Percentiles rank a stretch among this genome's conserved stretches.
Conservation (phyloP, 2,329 filamentous ascomycete genomes). For the Paecilomyces niveus region DNA sequence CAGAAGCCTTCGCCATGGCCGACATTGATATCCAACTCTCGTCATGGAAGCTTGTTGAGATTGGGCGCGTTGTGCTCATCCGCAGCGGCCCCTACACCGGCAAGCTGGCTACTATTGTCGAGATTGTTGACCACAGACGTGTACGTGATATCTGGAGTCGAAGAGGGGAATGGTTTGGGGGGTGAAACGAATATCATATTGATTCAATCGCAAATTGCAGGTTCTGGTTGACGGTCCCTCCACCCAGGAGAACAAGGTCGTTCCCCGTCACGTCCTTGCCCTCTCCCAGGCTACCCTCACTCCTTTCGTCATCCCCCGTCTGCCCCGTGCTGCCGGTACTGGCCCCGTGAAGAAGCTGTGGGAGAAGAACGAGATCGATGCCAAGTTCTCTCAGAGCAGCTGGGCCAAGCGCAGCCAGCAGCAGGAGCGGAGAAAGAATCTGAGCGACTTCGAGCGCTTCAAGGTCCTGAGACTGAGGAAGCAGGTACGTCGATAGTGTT, state of each 20-base stretch:
- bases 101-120: slow-evolving; percentile 88
- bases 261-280: slow-evolving; percentile 79
- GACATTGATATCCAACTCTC: slow-evolving; percentile 75
- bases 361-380: slow-evolving; percentile 85
- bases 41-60: slow-evolving; percentile 94
- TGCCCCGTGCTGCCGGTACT: slow-evolving; percentile 78
- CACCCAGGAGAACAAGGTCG: slow-evolving; percentile 67
- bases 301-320: slow-evolving; percentile 75
- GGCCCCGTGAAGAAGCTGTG: slow-evolving; percentile 79
- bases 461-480: slow-evolving; percentile 99
- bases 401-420: slow-evolving; percentile 92
- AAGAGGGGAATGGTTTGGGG: slow-evolving; percentile 1
- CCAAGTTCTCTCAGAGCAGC: slow-evolving; percentile 84
- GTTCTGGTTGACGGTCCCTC: slow-evolving; percentile 94
- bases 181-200: slow-evolving; percentile 13
- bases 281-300: slow-evolving; percentile 83
- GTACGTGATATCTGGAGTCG: slow-evolving; percentile 56
- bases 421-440: slow-evolving; percentile 75
- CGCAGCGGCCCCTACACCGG: slow-evolving; percentile 73
- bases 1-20: slow-evolving; percentile 67
- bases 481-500: slow-evolving; percentile 59
- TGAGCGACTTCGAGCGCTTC: slow-evolving; percentile 99
- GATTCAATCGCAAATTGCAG: slow-evolving; percentile 41
- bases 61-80: slow-evolving; percentile 94
- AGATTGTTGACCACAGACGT: slow-evolving; percentile 99